phyloP scores from a whole-genome alignment of 2,329 filamentous ascomycete genomes.

The Colletotrichum lentis region DNA sequence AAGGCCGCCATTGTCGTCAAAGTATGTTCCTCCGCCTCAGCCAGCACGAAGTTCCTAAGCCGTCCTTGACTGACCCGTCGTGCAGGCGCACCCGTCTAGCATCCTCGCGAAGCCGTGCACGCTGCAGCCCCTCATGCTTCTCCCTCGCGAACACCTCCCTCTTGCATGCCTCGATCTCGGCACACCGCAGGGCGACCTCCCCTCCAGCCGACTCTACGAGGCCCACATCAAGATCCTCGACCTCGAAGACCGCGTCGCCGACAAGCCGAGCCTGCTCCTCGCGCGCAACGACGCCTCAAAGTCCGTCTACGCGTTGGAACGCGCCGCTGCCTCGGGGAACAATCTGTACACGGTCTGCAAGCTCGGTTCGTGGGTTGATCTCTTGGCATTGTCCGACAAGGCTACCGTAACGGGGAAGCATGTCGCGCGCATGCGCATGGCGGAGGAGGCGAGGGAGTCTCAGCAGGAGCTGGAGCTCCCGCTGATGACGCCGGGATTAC shows the following conservation, averaged over 20 bases:
- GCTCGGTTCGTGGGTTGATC: constrained; percentile 71
- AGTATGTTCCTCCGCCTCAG: constrained; percentile 47
- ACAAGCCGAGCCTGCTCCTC: constrained; percentile 65
- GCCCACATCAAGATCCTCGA: constrained; percentile 70
- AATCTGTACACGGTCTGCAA: constrained; percentile 74
- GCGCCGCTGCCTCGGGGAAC: constrained; percentile 55
- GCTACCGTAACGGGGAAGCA: constrained; percentile 58
- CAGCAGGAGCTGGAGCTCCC: constrained; percentile 36
- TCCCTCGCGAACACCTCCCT: constrained; percentile 67
- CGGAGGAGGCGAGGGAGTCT: constrained; percentile 35
- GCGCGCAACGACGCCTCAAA: constrained; percentile 65
- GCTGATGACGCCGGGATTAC: constrained; percentile 55
- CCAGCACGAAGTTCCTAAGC: background rate
- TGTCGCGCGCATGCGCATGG: constrained; percentile 43
- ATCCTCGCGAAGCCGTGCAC: constrained; percentile 62
- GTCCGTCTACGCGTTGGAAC: constrained; percentile 70
- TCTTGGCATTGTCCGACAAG: constrained; percentile 60
- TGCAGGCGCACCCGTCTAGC: constrained; percentile 64
- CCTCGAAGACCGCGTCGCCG: constrained; percentile 66
- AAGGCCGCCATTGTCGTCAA: constrained; percentile 62
- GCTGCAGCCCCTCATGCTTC: constrained; percentile 68
- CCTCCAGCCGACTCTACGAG: constrained; percentile 65
- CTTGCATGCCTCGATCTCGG: constrained; percentile 69
- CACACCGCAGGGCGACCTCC: constrained; percentile 58
- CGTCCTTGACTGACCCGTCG: constrained; percentile 37